Conservation (phyloP, 257 asterid species). For the Solanum sitiens region DNA sequence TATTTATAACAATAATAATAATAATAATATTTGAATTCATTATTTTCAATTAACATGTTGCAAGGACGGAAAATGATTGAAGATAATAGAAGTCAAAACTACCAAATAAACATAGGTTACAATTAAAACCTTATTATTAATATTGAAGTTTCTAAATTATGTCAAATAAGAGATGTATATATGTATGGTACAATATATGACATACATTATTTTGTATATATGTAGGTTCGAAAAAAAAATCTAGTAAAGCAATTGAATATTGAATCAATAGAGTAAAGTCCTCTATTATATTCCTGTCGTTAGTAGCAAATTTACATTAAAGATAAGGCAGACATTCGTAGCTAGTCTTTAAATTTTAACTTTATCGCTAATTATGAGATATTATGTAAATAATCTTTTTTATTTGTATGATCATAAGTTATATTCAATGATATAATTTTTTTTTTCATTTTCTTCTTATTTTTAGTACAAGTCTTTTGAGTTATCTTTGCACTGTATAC, state of each 20-base stretch:
- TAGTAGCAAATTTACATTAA: background rate
- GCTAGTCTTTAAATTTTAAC: background rate
- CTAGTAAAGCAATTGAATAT: too few species aligned
- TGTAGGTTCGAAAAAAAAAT: background rate
- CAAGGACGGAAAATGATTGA: background rate
- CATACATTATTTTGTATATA: background rate
- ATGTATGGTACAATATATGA: background rate
- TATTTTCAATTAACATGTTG: background rate
- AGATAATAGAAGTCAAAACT: background rate
- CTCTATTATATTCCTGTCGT: background rate
- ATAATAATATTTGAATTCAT: background rate
- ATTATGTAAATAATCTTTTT: background rate
- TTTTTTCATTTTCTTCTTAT: background rate
- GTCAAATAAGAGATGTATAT: background rate
- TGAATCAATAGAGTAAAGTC: background rate
- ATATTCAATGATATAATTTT: background rate
- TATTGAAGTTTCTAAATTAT: background rate
- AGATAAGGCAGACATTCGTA: background rate
- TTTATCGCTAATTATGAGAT: background rate
- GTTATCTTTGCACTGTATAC: background rate
- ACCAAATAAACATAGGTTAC: background rate
- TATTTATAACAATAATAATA: too few species aligned
- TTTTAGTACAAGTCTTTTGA: background rate
- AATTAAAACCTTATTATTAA: background rate
- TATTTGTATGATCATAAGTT: background rate